A percentile compares a stretch with the other conserved stretches of the same genome.
Evolutionary conservation across 208 protist species (phyloP).

Genomic region (Trypanosoma conorhini): DNA sequence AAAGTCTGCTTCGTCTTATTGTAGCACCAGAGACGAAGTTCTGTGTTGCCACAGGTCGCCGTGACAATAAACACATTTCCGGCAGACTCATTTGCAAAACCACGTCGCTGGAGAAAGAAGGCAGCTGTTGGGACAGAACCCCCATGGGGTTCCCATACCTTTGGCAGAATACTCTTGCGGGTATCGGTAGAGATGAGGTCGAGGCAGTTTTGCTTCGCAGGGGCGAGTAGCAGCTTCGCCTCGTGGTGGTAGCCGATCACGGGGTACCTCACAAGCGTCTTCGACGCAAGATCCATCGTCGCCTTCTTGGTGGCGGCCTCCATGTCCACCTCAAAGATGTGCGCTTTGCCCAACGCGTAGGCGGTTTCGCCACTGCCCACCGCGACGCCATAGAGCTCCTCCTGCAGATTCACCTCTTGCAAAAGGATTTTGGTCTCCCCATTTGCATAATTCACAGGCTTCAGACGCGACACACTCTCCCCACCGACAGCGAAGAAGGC

Average conservation of each 20-base stretch:
- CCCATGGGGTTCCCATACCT: constrained; percentile 84
- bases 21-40: constrained; percentile 86
- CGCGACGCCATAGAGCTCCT: constrained; percentile 64
- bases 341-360: constrained; percentile 59
- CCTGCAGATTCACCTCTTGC: constrained; percentile 43
- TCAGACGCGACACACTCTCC: constrained; percentile 57
- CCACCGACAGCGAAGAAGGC: constrained; percentile 80
- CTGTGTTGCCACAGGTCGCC: constrained; percentile 72
- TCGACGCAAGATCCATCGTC: constrained; percentile 46
- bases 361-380: constrained; percentile 56
- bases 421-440: constrained; percentile 57
- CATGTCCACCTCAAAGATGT: constrained; percentile 75
- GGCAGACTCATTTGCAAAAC: constrained; percentile 51
- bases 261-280: constrained; percentile 63
- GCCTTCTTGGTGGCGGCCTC: constrained; percentile 35
- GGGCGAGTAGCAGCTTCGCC: constrained; percentile 62
- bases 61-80: constrained; percentile 76
- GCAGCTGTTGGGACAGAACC: constrained; percentile 73
- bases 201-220: constrained; percentile 70
- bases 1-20: constrained; percentile 67
- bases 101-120: constrained; percentile 71
- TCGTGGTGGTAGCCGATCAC: constrained; percentile 66
- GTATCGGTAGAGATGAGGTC: constrained; percentile 71
- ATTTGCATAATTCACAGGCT: constrained; percentile 63
- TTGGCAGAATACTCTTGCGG: constrained; percentile 61